Evolutionary conservation across 495 filamentous ascomycete species (phyloP).

Genomic region (Venustampulla echinocandica): DNA sequence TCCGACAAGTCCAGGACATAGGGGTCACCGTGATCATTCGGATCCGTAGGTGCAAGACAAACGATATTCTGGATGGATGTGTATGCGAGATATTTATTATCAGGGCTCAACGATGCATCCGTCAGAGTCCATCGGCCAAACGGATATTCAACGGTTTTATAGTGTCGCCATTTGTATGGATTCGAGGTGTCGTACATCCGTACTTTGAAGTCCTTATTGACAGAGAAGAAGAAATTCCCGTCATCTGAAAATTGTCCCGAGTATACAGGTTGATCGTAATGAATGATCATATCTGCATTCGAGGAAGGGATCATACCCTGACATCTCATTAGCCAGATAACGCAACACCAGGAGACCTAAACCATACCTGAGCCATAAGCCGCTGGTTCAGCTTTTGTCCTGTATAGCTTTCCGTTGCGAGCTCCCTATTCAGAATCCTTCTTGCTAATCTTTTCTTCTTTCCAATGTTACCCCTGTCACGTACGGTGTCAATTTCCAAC

Average conservation of each 20-base stretch:
- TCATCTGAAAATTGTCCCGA: conserved; percentile 96
- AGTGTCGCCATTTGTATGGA: conserved; percentile 90
- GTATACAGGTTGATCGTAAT: conserved; percentile 77
- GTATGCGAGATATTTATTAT: conserved; percentile 86
- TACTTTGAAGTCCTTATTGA: conserved; percentile 84
- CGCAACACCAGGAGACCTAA: not conserved
- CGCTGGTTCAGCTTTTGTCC: conserved; percentile 47
- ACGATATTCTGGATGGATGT: conserved; percentile 64
- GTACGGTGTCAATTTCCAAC: conserved; percentile 34
- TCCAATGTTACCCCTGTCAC: conserved; percentile 28
- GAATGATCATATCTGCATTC: conserved; percentile 76
- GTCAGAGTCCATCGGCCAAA: conserved; percentile 93
- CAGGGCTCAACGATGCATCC: conserved; percentile 83
- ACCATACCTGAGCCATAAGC: conserved; percentile 56
- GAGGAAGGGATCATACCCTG: conserved; percentile 60
- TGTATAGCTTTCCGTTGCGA: conserved; percentile 51
- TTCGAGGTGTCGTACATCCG: conserved; percentile 98
- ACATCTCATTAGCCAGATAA: conserved; percentile 10
- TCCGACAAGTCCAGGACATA: conserved; percentile 65
- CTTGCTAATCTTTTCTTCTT: conserved; percentile 54
- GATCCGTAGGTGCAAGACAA: conserved; percentile 79
- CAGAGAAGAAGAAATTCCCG: conserved; percentile 96
- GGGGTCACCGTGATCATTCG: conserved; percentile 68
- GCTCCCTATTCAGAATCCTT: conserved; percentile 68
- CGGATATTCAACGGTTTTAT: conserved; percentile 83